Evolutionary conservation across 495 filamentous ascomycete genomes (phyloP).

Genomic region (Neurospora sp.): DNA sequence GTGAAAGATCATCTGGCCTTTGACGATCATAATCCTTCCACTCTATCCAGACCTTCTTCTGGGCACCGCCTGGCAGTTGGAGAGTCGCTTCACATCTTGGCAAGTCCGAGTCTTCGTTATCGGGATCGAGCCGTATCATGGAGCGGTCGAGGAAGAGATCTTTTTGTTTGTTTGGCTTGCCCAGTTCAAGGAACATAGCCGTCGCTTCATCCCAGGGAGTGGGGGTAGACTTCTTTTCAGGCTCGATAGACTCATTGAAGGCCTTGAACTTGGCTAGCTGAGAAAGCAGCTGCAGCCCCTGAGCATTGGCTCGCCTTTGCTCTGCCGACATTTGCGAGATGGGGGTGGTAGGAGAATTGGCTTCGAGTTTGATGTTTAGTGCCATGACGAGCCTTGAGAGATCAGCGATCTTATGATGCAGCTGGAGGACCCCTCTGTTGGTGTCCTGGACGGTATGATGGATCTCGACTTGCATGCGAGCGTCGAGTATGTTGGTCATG

Average conservation of each 20-base stretch:
- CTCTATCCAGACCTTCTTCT: slow-evolving; percentile 34
- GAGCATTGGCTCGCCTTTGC: slow-evolving; percentile 23
- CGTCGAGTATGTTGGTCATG: slow-evolving; percentile 36
- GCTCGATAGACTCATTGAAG: slow-evolving; percentile 35
- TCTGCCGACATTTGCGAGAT: slow-evolving; percentile 17
- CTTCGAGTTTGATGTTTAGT: slow-evolving; percentile 24
- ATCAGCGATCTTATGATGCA: slow-evolving; percentile 32
- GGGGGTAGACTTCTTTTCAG: slow-evolving; percentile 7
- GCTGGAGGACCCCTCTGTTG: slow-evolving; percentile 34
- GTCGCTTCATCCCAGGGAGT: slow-evolving; percentile 20
- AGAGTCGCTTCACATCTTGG: slow-evolving; percentile 28
- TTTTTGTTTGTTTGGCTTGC: slow-evolving; percentile 17
- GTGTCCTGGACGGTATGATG: slow-evolving; percentile 34
- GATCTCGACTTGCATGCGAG: slow-evolving; percentile 34
- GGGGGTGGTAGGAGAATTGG: slow-evolving; percentile 5
- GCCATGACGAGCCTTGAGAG: slow-evolving; percentile 32
- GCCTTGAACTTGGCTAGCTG: slow-evolving; percentile 40
- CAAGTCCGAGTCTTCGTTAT: slow-evolving; percentile 18
- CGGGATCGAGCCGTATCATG: slow-evolving; percentile 18
- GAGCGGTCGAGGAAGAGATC: slow-evolving; percentile 24
- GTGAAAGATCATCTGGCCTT: slow-evolving; percentile 18
- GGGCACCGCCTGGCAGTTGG: slow-evolving; percentile 10
- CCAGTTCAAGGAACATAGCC: slow-evolving; percentile 24
- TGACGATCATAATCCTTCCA: slow-evolving; percentile 38
- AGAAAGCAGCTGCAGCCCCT: slow-evolving; percentile 25